phyloP scores from a whole-genome alignment of 345 rosid species.

The Aethionema arabicum region DNA sequence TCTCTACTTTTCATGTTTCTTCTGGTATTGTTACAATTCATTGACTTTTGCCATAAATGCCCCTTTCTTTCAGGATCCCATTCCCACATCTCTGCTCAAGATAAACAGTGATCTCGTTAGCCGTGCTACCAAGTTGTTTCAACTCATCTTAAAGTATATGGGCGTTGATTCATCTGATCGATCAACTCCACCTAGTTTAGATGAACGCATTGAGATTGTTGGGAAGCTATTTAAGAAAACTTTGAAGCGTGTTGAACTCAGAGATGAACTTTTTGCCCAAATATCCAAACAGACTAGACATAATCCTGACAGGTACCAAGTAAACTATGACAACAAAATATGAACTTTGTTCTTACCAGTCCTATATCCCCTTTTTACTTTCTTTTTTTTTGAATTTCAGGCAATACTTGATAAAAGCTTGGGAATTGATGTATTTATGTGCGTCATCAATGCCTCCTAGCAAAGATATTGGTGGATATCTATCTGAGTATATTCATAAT shows the following conservation, averaged over 20 bases:
- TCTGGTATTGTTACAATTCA: neutral
- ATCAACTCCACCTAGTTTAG: conserved; percentile 60
- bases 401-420: conserved; percentile 79
- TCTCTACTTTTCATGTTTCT: neutral
- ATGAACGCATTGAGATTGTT: conserved; percentile 84
- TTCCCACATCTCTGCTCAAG: conserved; percentile 92
- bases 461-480: conserved; percentile 91
- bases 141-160: conserved; percentile 80
- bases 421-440: conserved; percentile 95
- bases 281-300: conserved; percentile 96
- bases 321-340: neutral
- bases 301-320: conserved; percentile 69
- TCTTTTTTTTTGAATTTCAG: conserved; percentile 45
- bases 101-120: conserved; percentile 72
- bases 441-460: conserved; percentile 98
- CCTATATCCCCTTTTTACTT: neutral
- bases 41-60: neutral
- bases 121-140: conserved; percentile 87
- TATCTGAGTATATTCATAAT: conserved; percentile 87
- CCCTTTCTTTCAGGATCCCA: conserved; percentile 63
- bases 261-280: conserved; percentile 95
- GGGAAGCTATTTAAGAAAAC: conserved; percentile 86
- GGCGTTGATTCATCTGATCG: conserved; percentile 93
- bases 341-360: neutral
- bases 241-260: conserved; percentile 85